Evolutionary conservation across 345 rosid genomes (phyloP), one percentile per base, ranked within the genome.

Genomic region (Cardamine chenopodiifolia): DNA sequence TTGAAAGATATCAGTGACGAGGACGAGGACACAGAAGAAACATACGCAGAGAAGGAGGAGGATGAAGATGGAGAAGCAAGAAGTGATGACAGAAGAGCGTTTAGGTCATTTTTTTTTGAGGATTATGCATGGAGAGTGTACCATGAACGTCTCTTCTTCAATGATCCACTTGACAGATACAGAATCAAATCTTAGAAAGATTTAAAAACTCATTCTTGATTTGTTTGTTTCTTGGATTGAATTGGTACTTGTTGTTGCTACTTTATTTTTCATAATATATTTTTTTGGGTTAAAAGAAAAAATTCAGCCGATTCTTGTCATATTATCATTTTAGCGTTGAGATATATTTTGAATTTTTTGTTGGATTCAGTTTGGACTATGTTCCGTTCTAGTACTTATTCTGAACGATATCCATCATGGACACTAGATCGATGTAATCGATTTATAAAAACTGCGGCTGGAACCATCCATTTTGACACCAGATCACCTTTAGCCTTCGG

Each of bases 111-210:
- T 75, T 11, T 77, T 29, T 90, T 92, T 25, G 90, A 92, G 75
- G 95, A 86, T 39, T 92, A 92, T 68, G 96, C 98, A 10, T 86
- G 98, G 96, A 83, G 86, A 82, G 88, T 84, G 14, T 87, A 87
- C 71, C 85, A 83, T 57, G 88, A 86, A 26, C 87, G 89, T 48
- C 79, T 84, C n/a, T 81, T 79, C 63, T 74, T 83, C 75, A 87
- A 84, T 71, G 96, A 90, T 69, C 93, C 96, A 39, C 90, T 90
- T 20, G 85, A 87, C 61, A 79, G 81, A 81, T 88, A 85, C 74
- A 84, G 82, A 47, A 73, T 79, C 40, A 75, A 76, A 32, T 49
- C 19, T 48, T 57, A 49, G 28, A 52, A 59, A 48, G 18, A 20
- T 26, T 62, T 35, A 23, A 49, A 4, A 67, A 39, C 4, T 48